phyloP scores from a whole-genome alignment of 768 basidiomycete species.

The Mycena belliarum region DNA sequence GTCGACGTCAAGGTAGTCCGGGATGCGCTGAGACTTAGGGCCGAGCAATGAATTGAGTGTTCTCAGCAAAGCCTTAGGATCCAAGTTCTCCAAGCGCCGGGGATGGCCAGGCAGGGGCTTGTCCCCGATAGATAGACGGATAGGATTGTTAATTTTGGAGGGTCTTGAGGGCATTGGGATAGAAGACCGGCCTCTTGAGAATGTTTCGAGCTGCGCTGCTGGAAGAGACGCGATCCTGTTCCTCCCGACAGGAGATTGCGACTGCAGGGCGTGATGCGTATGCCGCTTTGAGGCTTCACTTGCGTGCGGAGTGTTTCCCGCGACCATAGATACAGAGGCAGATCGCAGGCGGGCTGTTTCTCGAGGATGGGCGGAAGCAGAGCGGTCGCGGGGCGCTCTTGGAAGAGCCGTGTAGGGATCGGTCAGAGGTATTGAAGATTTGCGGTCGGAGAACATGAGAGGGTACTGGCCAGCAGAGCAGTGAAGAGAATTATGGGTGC shows the following conservation, averaged over 20 bases:
- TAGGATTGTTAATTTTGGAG: neutral
- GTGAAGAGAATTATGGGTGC: neutral
- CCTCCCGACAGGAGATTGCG: neutral
- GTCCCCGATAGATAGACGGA: neutral
- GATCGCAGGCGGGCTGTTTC: conserved; percentile 1
- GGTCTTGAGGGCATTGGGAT: neutral
- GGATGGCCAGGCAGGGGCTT: neutral
- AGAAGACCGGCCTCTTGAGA: conserved; percentile 2
- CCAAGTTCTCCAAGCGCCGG: conserved; percentile 13
- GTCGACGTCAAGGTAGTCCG: conserved; percentile 25
- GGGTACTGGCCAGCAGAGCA: conserved; percentile 9
- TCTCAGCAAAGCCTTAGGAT: conserved; percentile 19
- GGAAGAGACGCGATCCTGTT: conserved; percentile 12
- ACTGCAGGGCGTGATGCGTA: conserved; percentile 10
- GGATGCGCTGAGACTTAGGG: conserved; percentile 15
- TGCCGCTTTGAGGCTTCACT: conserved; percentile 22
- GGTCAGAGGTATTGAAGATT: neutral
- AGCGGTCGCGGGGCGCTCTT: conserved; percentile 3
- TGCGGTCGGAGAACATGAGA: conserved; percentile 14
- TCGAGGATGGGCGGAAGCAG: neutral
- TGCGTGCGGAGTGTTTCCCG: conserved; percentile 18
- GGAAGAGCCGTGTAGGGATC: conserved; percentile 17
- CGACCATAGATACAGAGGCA: conserved; percentile 8
- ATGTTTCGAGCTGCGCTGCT: neutral
- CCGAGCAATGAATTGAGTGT: conserved; percentile 17